Base-by-base conservation (phyloP, 192 early-diverging fungal species). In the Gryganskiella cystojenkinii region DNA sequence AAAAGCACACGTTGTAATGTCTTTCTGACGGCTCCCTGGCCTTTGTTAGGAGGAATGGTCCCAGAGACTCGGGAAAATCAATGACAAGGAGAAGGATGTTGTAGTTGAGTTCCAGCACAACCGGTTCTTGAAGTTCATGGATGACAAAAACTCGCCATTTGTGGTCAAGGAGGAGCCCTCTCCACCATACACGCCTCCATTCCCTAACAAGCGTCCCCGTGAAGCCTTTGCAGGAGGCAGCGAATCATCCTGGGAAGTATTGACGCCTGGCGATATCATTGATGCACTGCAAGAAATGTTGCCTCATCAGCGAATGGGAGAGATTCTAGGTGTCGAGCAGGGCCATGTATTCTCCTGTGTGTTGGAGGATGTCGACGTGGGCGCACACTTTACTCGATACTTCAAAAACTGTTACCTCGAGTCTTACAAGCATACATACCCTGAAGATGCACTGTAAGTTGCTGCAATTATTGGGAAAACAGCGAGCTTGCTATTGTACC, bases 391-490 rank as follows among this genome's bases (percentile, higher is more conserved):
- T 53, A 70, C 68, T 56, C 58, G 47, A 46, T 70, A 61, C 53
- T 70, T 70, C 52, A 55, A 56, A 28, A 52, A 31, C 51, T 70
- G 59, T 43, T 70, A 40, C 68, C 51, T 70, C 44, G 58, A 70
- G 68, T 56, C 67, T 34, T 70, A 47, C 52, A 70, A 62, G 44
- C 59, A 62, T 62, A 40, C 43, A 35, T 70, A 70, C 68, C 59
- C 68, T 70, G 68, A 70, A 47, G 60, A 70, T 70, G 68, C 68
- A 62, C 68, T 70, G 68, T 70, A 70, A 56, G 68, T 70, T 54
- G 47, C 61, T 30, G 44, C 40, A 49, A 60, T 54, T 44, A 49
- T 53, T 43, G 54, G n/a, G 45, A 68, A 68, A 68, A 43, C 47
- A 68, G 66, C 34, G 44, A 44, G 55, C 31, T 42, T 47, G 56